Evolutionary conservation across 2,329 filamentous ascomycete genomes (phyloP), one percentile per base, ranked within the genome.

Genomic region (Rutstroemia sp.): DNA sequence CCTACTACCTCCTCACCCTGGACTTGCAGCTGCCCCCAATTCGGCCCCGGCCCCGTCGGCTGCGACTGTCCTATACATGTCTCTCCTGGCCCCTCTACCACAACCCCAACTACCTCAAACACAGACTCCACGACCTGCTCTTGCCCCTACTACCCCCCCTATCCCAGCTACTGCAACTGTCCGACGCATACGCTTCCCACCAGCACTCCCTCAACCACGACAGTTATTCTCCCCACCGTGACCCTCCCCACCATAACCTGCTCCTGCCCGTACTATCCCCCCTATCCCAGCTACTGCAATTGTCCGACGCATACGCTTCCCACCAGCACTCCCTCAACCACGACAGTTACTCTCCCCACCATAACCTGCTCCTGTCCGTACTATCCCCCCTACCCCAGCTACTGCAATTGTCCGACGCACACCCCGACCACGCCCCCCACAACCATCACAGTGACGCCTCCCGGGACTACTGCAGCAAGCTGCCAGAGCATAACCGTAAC

Each of bases 351-450:
- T 16, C 34, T 19, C 14, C 14, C 23, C 16, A 47, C 16, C 39
- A 23, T 23, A 16, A 54, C 51, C 12, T 54, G 51, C n/a, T 54
- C 51, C 23, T 39, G 51, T 23, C 41, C 44, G 16, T 46, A 44
- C 19, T 27, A 51, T 17, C 44, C 48, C 45, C 34, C 44, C 38
- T 58, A 58, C 34, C 23, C 42, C 2, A 41, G 21, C 17, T 25
- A 39, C 5, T 54, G 44, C 34, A 23, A 19, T 23, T 54, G 44
- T 17, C 17, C 25, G 0, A 16, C 25, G 2, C 25, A 34, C 12
- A 27, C 30, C 10, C 34, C 17, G 6, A 9, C 23, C 10, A 47
- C 39, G 5, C 10, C 53, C 21, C 54, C 53, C 7, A 27, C 37
- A 2, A 27, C 6, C 23, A 3, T 16, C 45, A 1, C 14, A 21